Percentiles rank a stretch among this genome's conserved stretches.
Evolutionary conservation across 305 asterid species (phyloP).

Genomic region (Solanum hybrid): DNA sequence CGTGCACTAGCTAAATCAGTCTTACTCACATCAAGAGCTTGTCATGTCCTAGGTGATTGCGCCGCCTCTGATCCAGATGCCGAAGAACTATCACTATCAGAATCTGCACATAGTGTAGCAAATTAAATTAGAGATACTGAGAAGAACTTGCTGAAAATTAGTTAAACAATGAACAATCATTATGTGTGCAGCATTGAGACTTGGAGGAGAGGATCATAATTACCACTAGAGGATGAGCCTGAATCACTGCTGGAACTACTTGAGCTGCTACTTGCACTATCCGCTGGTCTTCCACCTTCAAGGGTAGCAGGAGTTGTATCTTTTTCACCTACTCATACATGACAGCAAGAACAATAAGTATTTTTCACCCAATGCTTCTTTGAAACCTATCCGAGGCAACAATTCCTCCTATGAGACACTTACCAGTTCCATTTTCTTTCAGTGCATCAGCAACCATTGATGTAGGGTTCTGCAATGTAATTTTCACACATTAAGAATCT

Average conservation of each 20-base stretch:
- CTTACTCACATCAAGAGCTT: not conserved
- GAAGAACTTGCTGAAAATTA: not conserved
- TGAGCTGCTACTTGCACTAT: conserved; percentile 21
- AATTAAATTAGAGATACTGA: not conserved
- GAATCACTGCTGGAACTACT: conserved; percentile 1
- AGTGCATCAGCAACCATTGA: conserved; percentile 4
- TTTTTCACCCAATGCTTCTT: not conserved
- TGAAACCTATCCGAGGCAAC: not conserved
- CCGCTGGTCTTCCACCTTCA: conserved; percentile 29
- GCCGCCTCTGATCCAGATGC: conserved; percentile 43
- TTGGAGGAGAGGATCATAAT: not conserved
- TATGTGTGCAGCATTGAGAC: not conserved
- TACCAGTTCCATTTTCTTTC: conserved; percentile 5
- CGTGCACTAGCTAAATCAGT: not conserved
- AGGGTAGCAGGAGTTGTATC: conserved; percentile 21
- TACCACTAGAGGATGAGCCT: conserved; percentile 9
- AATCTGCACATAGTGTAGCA: conserved; percentile 27
- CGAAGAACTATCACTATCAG: conserved; percentile 51
- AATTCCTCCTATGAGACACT: not conserved
- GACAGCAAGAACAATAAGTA: not conserved
- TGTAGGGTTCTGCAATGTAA: not conserved
- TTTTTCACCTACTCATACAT: conserved; percentile 24
- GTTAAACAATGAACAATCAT: not conserved
- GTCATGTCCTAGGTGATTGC: conserved; percentile 10
- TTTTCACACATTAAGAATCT: not conserved